Conservation (phyloP, 345 rosid genomes). For the Pugionium dolabratum region DNA sequence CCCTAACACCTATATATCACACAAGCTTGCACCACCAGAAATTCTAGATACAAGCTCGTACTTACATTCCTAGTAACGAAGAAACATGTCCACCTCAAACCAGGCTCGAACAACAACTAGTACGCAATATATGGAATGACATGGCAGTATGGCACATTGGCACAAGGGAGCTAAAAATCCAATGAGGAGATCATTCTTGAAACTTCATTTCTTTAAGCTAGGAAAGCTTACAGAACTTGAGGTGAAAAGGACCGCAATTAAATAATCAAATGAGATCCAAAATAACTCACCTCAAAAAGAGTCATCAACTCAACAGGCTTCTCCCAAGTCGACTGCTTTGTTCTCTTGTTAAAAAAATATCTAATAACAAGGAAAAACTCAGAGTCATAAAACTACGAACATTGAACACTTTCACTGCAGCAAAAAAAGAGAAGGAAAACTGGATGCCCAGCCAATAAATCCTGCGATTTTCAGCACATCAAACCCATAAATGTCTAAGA, state of each 20-base stretch:
- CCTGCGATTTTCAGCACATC: constrained; percentile 11
- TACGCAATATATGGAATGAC: constrained; percentile 9
- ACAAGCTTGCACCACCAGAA: constrained; percentile 22
- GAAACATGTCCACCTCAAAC: constrained; percentile 23
- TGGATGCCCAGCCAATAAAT: constrained; percentile 6
- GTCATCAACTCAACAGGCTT: constrained; percentile 95
- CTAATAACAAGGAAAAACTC: constrained; percentile 45
- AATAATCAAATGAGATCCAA: constrained; percentile 27
- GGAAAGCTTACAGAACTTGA: constrained; percentile 21
- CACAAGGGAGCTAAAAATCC: constrained; percentile 20
- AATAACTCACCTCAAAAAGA: constrained; percentile 71
- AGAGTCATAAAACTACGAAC: constrained; percentile 18
- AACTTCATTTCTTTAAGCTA: constrained; percentile 21
- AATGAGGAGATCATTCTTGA: constrained; percentile 18
- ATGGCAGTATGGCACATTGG: neutral
- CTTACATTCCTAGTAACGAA: constrained; percentile 1
- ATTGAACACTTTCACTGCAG: constrained; percentile 14
- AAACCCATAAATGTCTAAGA: constrained; percentile 6
- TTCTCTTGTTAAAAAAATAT: constrained; percentile 83
- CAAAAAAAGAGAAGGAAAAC: constrained; percentile 7
- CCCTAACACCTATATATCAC: constrained; percentile 23
- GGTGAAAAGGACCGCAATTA: constrained; percentile 7
- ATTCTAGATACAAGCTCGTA: constrained; percentile 21
- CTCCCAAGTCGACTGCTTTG: constrained; percentile 85
- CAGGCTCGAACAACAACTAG: constrained; percentile 17